Percentiles rank a stretch among this genome's conserved stretches.
phyloP scores from a whole-genome alignment of 768 basidiomycete genomes.

The Agrocybe praecox region DNA sequence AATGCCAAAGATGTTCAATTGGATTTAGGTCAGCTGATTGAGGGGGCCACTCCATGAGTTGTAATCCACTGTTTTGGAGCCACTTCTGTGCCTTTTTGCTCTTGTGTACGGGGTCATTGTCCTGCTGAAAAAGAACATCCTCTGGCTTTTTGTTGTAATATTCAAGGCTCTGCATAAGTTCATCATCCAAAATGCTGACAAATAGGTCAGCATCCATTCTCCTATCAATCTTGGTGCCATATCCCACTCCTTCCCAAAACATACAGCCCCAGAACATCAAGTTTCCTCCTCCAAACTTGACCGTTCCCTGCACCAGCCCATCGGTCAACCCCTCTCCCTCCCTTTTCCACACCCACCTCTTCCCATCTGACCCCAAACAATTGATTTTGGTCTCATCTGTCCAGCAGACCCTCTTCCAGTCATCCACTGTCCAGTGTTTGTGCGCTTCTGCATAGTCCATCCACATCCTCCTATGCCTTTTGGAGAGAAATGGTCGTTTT shows the following conservation, averaged over 20 bases:
- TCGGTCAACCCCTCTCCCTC: constrained; percentile 19
- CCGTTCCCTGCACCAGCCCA: constrained; percentile 14
- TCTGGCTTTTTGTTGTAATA: constrained; percentile 3
- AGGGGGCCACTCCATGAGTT: constrained; percentile 29
- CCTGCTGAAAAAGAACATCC: constrained; percentile 23
- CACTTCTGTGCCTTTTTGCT: constrained; percentile 20
- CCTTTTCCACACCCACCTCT: constrained; percentile 15
- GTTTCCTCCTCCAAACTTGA: constrained; percentile 26
- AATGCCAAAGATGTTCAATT: constrained; percentile 18
- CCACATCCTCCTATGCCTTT: too few species aligned
- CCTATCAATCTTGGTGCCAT: constrained; percentile 16
- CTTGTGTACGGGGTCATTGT: constrained; percentile 36
- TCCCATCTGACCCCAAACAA: constrained; percentile 28
- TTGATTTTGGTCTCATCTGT: too few species aligned
- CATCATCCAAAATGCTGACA: constrained; percentile 21
- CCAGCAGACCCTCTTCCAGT: constrained; percentile 22
- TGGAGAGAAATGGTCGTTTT: too few species aligned
- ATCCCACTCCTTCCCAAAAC: constrained; percentile 21
- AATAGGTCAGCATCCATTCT: constrained; percentile 25
- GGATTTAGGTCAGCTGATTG: constrained; percentile 21
- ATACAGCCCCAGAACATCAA: constrained; percentile 31
- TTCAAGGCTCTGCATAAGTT: constrained; percentile 13
- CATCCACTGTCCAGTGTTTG: constrained; percentile 11
- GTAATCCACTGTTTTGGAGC: constrained; percentile 26
- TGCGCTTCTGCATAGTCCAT: too few species aligned